These are phyloP conservation scores for Ciborinia camelliae DNA, from an alignment of 2,329 filamentous ascomycete species.

Conservation along the genomic window DNA sequence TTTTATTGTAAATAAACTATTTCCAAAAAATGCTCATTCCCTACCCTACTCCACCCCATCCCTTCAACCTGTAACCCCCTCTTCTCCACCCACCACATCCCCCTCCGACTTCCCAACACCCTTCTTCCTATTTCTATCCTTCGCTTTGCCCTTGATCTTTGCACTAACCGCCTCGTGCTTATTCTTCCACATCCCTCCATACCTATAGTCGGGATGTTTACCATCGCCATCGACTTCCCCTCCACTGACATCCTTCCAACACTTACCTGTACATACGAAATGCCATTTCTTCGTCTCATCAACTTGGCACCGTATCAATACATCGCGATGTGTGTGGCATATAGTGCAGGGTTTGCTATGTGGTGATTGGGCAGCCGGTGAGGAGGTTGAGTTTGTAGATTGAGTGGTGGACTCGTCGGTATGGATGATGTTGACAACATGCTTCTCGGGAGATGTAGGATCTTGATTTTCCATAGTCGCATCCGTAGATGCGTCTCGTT, in stretches of 20 bases:
- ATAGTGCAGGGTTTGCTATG: constrained; percentile 24
- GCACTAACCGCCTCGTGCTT: constrained; percentile 26
- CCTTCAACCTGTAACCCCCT: not conserved
- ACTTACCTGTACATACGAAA: constrained; percentile 23
- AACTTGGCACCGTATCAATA: constrained; percentile 25
- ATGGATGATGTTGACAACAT: not conserved
- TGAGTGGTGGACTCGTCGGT: not conserved
- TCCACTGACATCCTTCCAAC: constrained; percentile 12
- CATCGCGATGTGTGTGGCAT: constrained; percentile 20
- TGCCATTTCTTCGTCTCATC: constrained; percentile 23
- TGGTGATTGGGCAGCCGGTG: not conserved
- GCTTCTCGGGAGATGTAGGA: not conserved
- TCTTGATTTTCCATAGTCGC: not conserved
- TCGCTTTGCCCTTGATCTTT: constrained; percentile 26
- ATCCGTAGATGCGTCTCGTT: not conserved
- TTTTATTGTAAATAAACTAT: not conserved
- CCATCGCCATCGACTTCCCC: constrained; percentile 20
- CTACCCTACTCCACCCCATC: not conserved
- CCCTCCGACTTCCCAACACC: not conserved
- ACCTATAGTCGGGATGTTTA: constrained; percentile 18
- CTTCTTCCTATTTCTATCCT: constrained; percentile 16
- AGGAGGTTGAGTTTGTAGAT: not conserved
- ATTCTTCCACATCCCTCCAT: constrained; percentile 28
- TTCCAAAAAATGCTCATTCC: no score
- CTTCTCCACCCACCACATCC: not conserved